Evolutionary conservation across 176 grass and related monocot species (phyloP), one percentile per base, ranked within the genome.

Genomic region (Ananas comosus): DNA sequence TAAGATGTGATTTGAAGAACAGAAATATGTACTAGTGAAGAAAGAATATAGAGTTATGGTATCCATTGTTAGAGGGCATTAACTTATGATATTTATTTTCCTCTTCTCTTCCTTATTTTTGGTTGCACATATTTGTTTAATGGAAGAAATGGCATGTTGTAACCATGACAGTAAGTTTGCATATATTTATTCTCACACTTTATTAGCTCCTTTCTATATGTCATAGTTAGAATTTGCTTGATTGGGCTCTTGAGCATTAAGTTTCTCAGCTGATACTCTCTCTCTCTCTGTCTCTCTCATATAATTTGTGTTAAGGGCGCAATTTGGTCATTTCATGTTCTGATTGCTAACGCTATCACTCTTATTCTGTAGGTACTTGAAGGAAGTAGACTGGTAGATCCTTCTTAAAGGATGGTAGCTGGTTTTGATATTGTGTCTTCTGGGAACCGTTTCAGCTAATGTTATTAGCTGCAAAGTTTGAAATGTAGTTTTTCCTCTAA

Each of bases 351-450:
- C 9, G 21, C 16, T 61, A 11, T 61, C 17, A 61, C 56, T 57
- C 53, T 61, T 19, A 61, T 18, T 61, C 56, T 61, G 56, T 18
- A 61, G 56, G 56, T 61, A 61, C 56, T 61, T 61, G 56, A 61
- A 61, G 56, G n/a, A 16, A 9, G 10, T 61, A 8, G 56, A 10
- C 22, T 61, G 56, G 21, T 61, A 19, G 56, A 61, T 22, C 56
- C 21, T 16, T 61, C 21, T 16, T 10, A 10, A 18, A 61, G 56
- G 17, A 61, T 57, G 53, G 13, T 19, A 61, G 56, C n/a, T 42
- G 17, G 56, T 61, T 9, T 9, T 21, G 17, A 61, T 11, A 61
- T 13, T 58, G 14, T 59, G 17, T 9, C n/a, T 61, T 61, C 21
- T 19, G 33, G n/a, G 56, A 61, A 61, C 4, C 3, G 1, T 61